Base-by-base conservation (phyloP, 2,329 filamentous ascomycete species). In the Talaromyces piceae region DNA sequence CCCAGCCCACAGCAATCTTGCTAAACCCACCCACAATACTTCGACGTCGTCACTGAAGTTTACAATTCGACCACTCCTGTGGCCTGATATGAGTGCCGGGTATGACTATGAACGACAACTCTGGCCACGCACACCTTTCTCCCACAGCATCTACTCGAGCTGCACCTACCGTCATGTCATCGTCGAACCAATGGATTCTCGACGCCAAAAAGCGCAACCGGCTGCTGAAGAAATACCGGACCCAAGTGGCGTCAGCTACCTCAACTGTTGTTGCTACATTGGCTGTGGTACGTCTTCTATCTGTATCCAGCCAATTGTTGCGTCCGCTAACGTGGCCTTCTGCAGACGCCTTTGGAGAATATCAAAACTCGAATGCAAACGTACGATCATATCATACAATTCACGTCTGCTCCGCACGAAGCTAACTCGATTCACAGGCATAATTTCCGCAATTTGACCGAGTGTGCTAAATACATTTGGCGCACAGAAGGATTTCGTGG, bases 351-450 rank as follows among this genome's bases (percentile, higher is more conserved):
- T 31, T 56, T 75, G 47, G 73, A 75, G 54, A 75, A 75, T 56
- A 57, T 75, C 53, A 75, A 75, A 58, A 74, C 72, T 45, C 72
- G 73, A 28, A 74, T 75, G 72, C 73, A 75, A 63, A 74, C 72
- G 72, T 74, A 60, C 59, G 70, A 18, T 62, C 7, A 8, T 11
- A 22, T 16, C 18, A 6, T 16, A 4, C 37, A 27, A 44, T 31
- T 23, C 6, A 6, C 41, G 37, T 7, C 43, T 22, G 37, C 30
- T 31, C 7, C 47, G n/a, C 13, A 26, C n/a, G 13, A 23, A 18
- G 27, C 49, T 56, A 46, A 54, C 41, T 46, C 37, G 41, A 51
- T 45, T 16, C 22, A 18, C 45, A 75, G 72, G 7, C 70, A 73
- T 57, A 68, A 74, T 51, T 75, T 75, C 50, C 61, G 62, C 45